Percentiles rank a stretch among this genome's conserved stretches.
These are phyloP conservation scores for Coemansia reversa DNA, from an alignment of 192 early-diverging fungal genomes.

Conservation along the genomic window DNA sequence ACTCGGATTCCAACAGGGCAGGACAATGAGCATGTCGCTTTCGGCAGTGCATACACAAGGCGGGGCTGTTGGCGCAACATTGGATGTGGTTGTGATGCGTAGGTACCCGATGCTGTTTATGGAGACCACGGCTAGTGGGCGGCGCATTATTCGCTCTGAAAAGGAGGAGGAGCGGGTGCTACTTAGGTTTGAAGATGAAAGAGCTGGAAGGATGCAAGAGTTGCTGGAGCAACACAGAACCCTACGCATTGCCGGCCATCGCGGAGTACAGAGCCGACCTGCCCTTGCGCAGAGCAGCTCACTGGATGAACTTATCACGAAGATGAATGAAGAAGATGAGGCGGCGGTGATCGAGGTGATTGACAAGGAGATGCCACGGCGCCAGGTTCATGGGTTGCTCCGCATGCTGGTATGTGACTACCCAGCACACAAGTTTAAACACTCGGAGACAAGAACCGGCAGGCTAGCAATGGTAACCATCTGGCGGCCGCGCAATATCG, in stretches of 20 bases:
- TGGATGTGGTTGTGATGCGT: slow-evolving; percentile 44
- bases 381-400: slow-evolving; percentile 32
- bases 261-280: neutral
- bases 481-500: slow-evolving; percentile 32
- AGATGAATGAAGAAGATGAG: slow-evolving; percentile 5
- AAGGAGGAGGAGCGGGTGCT: slow-evolving; percentile 30
- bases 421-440: slow-evolving; percentile 24
- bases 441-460: neutral
- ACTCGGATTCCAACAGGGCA: slow-evolving; percentile 30
- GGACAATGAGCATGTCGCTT: slow-evolving; percentile 26
- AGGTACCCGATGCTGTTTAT: slow-evolving; percentile 37
- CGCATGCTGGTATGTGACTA: slow-evolving; percentile 48
- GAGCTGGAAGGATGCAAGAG: slow-evolving; percentile 11
- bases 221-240: slow-evolving; percentile 9
- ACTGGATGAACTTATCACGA: neutral
- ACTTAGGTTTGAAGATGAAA: slow-evolving; percentile 6
- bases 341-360: slow-evolving; percentile 3
- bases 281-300: too few species aligned
- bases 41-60: slow-evolving; percentile 24
- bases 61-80: slow-evolving; percentile 30
- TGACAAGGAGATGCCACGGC: slow-evolving; percentile 15
- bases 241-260: neutral
- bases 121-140: slow-evolving; percentile 27
- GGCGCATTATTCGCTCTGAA: slow-evolving; percentile 22
- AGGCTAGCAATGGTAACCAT: slow-evolving; percentile 31